These are phyloP conservation scores for Salix arbutifolia DNA, from an alignment of 345 rosid species.

Conservation along the genomic window DNA sequence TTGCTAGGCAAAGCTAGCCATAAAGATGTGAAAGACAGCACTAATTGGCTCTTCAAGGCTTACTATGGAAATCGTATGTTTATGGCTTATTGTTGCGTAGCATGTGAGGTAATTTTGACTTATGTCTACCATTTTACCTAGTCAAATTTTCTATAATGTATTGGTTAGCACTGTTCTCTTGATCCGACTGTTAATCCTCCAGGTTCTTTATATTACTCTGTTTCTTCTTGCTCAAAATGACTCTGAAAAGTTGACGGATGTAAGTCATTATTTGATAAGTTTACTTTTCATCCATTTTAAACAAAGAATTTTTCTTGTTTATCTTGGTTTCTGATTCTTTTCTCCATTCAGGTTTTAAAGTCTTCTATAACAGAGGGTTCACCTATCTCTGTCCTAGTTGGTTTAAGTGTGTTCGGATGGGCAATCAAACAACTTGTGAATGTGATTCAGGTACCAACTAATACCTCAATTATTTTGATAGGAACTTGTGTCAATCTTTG, in stretches of 20 bases:
- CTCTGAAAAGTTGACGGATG: constrained; percentile 55
- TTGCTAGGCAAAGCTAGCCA: constrained; percentile 83
- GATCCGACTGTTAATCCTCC: constrained; percentile 11
- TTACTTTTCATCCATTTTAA: not conserved
- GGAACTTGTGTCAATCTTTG: not conserved
- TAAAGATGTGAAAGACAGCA: constrained; percentile 92
- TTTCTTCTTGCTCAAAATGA: constrained; percentile 61
- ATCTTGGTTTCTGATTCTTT: constrained; percentile 8
- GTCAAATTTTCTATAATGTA: not conserved
- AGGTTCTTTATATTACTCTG: constrained; percentile 83
- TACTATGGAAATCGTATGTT: constrained; percentile 93
- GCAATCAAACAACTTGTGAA: constrained; percentile 72
- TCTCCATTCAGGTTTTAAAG: constrained; percentile 46
- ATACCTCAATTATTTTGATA: not conserved
- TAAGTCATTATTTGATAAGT: constrained; percentile 31
- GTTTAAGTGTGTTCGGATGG: constrained; percentile 74
- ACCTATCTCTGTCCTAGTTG: constrained; percentile 47
- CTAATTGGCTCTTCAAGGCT: constrained; percentile 80
- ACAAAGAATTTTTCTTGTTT: not conserved
- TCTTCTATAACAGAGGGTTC: constrained; percentile 42
- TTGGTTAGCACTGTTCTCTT: constrained; percentile 1
- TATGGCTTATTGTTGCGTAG: constrained; percentile 88
- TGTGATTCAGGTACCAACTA: constrained; percentile 64
- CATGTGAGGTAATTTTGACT: constrained; percentile 71
- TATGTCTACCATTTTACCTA: not conserved